Conservation (phyloP, 148 eudicot species). For the Fagopyrum esculentum region DNA sequence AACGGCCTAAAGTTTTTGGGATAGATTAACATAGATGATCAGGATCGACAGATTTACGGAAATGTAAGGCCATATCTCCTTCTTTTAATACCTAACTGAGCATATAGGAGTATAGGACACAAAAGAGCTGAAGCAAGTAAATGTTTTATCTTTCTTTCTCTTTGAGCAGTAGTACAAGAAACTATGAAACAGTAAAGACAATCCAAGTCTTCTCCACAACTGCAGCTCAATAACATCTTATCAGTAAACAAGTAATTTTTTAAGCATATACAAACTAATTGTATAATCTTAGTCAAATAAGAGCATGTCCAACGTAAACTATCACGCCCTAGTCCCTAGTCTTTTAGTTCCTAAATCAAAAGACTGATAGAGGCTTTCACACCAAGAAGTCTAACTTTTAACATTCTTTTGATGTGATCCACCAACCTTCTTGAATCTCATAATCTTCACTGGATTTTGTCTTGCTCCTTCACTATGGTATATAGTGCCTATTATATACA, state of each 20-base stretch:
- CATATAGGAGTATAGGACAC: too few relatives aligned
- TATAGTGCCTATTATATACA: neutral
- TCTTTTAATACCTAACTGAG: too few relatives aligned
- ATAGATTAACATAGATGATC: too few relatives aligned
- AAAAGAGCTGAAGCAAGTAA: too few relatives aligned
- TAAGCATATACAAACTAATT: neutral
- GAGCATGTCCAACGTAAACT: neutral
- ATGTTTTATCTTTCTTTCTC: too few relatives aligned
- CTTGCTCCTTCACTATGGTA: neutral
- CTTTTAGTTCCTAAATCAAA: neutral
- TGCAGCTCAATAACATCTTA: neutral
- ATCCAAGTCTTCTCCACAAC: neutral
- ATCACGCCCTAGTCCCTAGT: neutral
- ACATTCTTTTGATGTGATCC: neutral
- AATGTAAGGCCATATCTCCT: too few relatives aligned
- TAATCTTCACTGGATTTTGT: neutral
- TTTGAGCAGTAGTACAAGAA: too few relatives aligned
- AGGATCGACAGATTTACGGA: too few relatives aligned
- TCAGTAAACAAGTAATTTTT: too few relatives aligned
- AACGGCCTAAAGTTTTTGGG: too few relatives aligned
- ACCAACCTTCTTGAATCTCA: neutral
- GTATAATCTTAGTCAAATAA: neutral
- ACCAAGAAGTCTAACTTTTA: neutral
- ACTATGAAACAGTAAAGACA: neutral
- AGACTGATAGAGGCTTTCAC: neutral